Base-by-base conservation (phyloP, 2,329 filamentous ascomycete species). In the Colletotrichum tofieldiae region DNA sequence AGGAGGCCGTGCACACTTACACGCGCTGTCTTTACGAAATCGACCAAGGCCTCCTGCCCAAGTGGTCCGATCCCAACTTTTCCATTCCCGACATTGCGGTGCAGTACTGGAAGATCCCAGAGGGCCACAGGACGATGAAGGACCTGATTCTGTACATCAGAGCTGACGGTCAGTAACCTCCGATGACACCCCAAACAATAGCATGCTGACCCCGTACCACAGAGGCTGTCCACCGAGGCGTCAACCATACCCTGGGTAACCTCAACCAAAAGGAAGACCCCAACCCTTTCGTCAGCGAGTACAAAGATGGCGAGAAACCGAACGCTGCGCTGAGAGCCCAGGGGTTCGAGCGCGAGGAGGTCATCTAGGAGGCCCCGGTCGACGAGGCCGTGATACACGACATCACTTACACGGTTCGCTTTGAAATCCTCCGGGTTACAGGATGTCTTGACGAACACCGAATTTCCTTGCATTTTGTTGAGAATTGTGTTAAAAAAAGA, bases 1-100 rank as follows among this genome's bases (percentile, higher is more conserved):
- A 99, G 81, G 96, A 99, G 82, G 96, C 96, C 11, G 96, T 98
- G 1, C 89, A 97, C 79, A 99, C 96, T 0, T 99, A 99, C 85
- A 96, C 94, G 0, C 91, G 95, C 61, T 94, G 94, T 73, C 93
- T 98, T 77, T 87, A 91, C 75, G 96, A 98, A 79, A 89, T 99
- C 32, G 95, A 98, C 71, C 87, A 89, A 3, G 96, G 96, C n/a
- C 89, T 90, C 71, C 85, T 98, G 18, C 95, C 95, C 0, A 91
- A 91, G 77, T 99, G 96, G 95, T 86, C 90, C 35, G 87, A 90
- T 73, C 83, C 85, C 1, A 88, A 91, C 9, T 92, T 97, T 78
- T 77, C 88, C 65, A 94, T 96, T 3, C 96, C 96, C 0, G 94
- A 97, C 72, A 95, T 99, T 75, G 96, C 96, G 0, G 83, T 98